Evolutionary conservation across 768 basidiomycete genomes (phyloP).

Genomic region (Mycena haematopus): DNA sequence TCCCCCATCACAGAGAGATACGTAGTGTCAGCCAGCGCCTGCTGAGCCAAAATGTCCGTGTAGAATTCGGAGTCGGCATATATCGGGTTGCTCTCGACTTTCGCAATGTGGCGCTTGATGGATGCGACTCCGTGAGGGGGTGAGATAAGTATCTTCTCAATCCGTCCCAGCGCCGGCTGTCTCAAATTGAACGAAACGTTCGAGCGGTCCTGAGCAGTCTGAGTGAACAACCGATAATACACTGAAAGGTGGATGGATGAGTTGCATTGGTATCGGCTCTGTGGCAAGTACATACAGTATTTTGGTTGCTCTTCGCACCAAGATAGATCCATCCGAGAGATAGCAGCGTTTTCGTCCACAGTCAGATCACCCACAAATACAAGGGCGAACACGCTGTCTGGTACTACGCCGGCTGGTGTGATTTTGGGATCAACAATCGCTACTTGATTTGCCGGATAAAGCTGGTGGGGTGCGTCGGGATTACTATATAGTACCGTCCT

Average conservation of each 20-base stretch:
- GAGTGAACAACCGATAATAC: slow-evolving; percentile 11
- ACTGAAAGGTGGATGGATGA: neutral
- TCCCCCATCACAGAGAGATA: neutral
- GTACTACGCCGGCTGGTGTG: neutral
- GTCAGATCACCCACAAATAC: neutral
- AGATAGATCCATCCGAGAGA: too few species aligned
- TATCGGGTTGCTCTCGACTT: neutral
- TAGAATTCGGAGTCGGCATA: neutral
- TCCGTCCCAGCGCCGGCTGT: neutral
- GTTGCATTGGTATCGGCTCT: too few species aligned
- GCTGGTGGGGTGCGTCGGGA: too few species aligned
- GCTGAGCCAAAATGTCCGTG: neutral
- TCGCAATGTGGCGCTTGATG: slow-evolving; percentile 4
- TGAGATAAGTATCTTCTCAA: neutral
- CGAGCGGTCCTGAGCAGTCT: neutral
- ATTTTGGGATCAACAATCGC: neutral
- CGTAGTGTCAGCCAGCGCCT: neutral
- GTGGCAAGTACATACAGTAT: too few species aligned
- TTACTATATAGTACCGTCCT: too few species aligned
- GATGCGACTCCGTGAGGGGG: neutral
- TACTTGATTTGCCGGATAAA: too few species aligned
- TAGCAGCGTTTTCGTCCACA: neutral
- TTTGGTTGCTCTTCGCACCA: too few species aligned
- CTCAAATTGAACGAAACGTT: neutral
- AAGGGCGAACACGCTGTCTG: neutral